Evolutionary conservation across 257 asterid species (phyloP).

Genomic region (Prunella vulgaris): DNA sequence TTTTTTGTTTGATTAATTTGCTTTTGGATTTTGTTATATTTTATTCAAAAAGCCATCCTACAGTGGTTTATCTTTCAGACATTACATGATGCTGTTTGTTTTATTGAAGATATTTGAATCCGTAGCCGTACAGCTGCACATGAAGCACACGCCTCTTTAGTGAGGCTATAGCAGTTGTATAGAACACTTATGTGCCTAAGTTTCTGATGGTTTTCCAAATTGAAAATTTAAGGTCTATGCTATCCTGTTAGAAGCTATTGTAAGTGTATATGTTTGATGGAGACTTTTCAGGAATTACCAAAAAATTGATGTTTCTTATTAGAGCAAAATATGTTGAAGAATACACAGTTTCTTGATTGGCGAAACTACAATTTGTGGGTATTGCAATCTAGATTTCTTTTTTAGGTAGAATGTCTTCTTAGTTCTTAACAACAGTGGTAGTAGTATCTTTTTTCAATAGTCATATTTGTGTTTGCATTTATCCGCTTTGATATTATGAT

Average conservation of each 20-base stretch:
- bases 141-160: not conserved
- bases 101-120: not conserved
- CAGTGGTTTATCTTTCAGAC: not conserved
- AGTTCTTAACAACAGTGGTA: not conserved
- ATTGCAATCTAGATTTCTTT: constrained; percentile 8
- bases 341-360: not conserved
- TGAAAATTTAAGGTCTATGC: not conserved
- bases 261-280: not conserved
- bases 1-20: not conserved
- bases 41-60: not conserved
- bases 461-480: not conserved
- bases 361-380: not conserved
- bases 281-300: not conserved
- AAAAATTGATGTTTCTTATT: not conserved
- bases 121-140: not conserved
- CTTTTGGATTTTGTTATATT: not conserved
- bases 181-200: not conserved
- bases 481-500: not conserved
- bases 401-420: not conserved
- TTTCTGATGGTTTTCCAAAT: not conserved
- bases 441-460: not conserved
- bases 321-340: not conserved
- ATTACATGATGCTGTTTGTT: not conserved
- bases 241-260: not conserved
- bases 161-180: not conserved